These are phyloP conservation scores for Discostella stelligeroides DNA, from an alignment of 108 stramenopile species.

Conservation along the genomic window DNA sequence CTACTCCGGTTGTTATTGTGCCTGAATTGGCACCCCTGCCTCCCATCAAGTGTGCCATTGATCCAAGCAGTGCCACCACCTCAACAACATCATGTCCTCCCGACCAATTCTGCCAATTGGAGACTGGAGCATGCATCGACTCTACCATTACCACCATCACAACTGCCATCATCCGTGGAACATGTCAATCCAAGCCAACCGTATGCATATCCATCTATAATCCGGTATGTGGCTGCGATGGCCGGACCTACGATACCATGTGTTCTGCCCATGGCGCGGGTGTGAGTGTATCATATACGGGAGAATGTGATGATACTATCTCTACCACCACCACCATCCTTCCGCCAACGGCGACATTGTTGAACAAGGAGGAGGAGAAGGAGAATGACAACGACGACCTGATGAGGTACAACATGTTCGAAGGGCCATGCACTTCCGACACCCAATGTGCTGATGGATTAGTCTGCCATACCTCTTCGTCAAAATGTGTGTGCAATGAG, in stretches of 20 bases:
- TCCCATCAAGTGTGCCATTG: too few species aligned
- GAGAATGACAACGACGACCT: too few species aligned
- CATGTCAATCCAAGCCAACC: not conserved
- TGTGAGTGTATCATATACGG: not conserved
- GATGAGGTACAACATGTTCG: constrained; percentile 1
- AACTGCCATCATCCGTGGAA: constrained; percentile 4
- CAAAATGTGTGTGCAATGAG: constrained; percentile 10
- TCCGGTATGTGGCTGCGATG: constrained; percentile 17
- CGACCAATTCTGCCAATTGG: not conserved
- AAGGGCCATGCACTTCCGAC: constrained; percentile 10
- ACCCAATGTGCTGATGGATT: constrained; percentile 10
- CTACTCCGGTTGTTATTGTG: too few species aligned
- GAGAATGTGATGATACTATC: not conserved
- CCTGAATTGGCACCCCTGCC: too few species aligned
- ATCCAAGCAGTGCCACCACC: too few species aligned
- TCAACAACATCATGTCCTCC: too few species aligned
- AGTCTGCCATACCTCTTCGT: constrained; percentile 1
- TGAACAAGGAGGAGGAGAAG: too few species aligned
- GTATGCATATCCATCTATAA: not conserved
- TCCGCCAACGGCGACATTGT: too few species aligned
- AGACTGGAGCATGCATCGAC: not conserved
- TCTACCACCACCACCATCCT: too few species aligned
- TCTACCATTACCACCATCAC: not conserved
- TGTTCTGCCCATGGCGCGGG: not conserved
- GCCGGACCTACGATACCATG: not conserved